phyloP scores from a whole-genome alignment of 768 basidiomycete genomes.

The Mrakia gelida region DNA sequence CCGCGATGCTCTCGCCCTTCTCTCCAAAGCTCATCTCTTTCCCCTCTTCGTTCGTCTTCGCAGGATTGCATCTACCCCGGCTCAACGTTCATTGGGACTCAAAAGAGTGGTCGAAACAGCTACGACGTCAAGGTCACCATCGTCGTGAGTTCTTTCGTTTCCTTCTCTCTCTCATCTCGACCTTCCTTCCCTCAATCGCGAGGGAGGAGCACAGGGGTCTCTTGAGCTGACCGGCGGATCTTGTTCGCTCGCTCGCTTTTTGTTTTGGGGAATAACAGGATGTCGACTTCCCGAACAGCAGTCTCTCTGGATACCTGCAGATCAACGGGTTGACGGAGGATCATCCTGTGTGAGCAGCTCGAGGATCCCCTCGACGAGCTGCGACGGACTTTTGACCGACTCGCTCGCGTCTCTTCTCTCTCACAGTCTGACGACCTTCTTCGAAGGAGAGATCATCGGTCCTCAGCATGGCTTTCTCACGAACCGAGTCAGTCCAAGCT shows the following conservation, averaged over 20 bases:
- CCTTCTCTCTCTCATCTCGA: neutral
- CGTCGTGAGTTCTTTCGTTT: constrained; percentile 52
- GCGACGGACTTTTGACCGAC: no score
- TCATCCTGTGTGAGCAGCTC: constrained; percentile 61
- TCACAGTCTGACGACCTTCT: constrained; percentile 76
- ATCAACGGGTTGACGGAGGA: constrained; percentile 90
- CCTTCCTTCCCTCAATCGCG: no score
- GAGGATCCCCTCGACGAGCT: no score
- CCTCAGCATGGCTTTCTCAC: constrained; percentile 86
- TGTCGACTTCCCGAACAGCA: constrained; percentile 79
- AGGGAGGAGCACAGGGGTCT: no score
- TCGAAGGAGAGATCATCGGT: constrained; percentile 94
- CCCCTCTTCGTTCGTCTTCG: neutral
- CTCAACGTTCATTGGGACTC: constrained; percentile 80
- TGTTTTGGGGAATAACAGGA: constrained; percentile 53
- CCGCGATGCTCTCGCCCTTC: neutral
- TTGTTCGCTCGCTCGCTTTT: neutral
- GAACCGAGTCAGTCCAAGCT: constrained; percentile 60
- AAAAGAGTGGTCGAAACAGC: constrained; percentile 87
- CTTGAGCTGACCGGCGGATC: neutral
- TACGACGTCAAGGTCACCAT: constrained; percentile 93
- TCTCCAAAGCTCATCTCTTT: neutral
- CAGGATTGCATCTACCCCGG: constrained; percentile 60
- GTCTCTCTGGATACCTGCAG: constrained; percentile 83
- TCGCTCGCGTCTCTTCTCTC: neutral